A percentile compares a stretch with the other conserved stretches of the same genome.
Evolutionary conservation across 345 rosid species (phyloP).

Genomic region (Eucalyptus cloeziana): DNA sequence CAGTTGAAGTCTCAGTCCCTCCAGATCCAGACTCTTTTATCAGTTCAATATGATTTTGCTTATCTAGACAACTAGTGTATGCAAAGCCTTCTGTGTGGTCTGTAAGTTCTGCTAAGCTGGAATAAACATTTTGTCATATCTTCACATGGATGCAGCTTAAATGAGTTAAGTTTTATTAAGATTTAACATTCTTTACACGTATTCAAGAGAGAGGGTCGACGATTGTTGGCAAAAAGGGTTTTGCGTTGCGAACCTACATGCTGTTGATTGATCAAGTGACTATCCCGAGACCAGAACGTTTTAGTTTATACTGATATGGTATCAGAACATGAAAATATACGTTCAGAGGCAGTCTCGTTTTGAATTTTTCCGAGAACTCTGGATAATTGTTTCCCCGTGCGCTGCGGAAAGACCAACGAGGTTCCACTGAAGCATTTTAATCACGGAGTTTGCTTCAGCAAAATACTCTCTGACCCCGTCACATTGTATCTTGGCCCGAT

Average conservation of each 20-base stretch:
- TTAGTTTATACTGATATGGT: neutral
- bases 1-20: slow-evolving; percentile 8
- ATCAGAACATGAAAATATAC: neutral
- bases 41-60: neutral
- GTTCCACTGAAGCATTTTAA: neutral
- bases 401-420: neutral
- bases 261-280: neutral
- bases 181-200: neutral
- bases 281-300: neutral
- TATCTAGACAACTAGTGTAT: neutral
- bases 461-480: neutral
- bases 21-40: slow-evolving; percentile 8
- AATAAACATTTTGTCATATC: neutral
- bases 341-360: neutral
- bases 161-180: neutral
- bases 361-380: neutral
- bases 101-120: neutral
- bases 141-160: neutral
- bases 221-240: neutral
- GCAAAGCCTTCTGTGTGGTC: neutral
- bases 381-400: neutral
- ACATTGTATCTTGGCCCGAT: neutral
- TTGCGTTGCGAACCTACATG: neutral
- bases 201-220: neutral
- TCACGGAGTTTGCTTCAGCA: neutral